Evolutionary conservation across 352 stramenopile genomes (phyloP).

Genomic region (Globisporangium ultimum): DNA sequence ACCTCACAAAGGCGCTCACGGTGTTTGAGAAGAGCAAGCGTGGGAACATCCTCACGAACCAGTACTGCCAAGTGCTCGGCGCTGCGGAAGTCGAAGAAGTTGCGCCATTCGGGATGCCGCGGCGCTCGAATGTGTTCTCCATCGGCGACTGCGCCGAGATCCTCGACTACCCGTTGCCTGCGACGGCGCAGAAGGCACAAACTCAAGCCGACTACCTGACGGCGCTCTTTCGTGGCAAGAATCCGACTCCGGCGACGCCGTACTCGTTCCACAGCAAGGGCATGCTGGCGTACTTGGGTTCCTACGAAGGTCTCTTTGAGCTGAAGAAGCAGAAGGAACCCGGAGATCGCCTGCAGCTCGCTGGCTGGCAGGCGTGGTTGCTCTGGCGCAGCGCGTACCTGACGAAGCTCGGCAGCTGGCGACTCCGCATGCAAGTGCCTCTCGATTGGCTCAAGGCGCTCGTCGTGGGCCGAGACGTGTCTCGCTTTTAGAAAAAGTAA

Average conservation of each 20-base stretch:
- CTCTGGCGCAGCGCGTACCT: constrained; percentile 95
- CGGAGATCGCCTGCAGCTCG: constrained; percentile 59
- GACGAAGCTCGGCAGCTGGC: constrained; percentile 93
- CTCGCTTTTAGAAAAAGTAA: constrained; percentile 67
- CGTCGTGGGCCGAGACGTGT: constrained; percentile 96
- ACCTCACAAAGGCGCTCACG: constrained; percentile 71
- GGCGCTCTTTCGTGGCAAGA: constrained; percentile 52
- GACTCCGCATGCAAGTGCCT: constrained; percentile 93
- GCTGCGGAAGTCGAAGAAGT: constrained; percentile 50
- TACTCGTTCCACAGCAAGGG: constrained; percentile 84
- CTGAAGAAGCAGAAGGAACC: constrained; percentile 24
- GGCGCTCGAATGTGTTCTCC: constrained; percentile 90
- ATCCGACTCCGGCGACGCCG: constrained; percentile 40
- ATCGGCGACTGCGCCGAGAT: constrained; percentile 94
- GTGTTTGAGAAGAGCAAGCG: constrained; percentile 77
- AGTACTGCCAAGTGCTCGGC: constrained; percentile 77
- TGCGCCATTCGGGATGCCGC: constrained; percentile 58
- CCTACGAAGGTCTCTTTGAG: constrained; percentile 91
- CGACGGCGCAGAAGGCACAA: constrained; percentile 91
- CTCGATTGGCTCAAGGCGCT: constrained; percentile 97
- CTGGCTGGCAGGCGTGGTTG: constrained; percentile 88
- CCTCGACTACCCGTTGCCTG: constrained; percentile 82
- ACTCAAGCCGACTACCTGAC: constrained; percentile 67
- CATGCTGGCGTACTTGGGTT: constrained; percentile 94
- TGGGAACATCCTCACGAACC: constrained; percentile 81